Conservation (phyloP, 768 basidiomycete species). For the Auricularia cornea region DNA sequence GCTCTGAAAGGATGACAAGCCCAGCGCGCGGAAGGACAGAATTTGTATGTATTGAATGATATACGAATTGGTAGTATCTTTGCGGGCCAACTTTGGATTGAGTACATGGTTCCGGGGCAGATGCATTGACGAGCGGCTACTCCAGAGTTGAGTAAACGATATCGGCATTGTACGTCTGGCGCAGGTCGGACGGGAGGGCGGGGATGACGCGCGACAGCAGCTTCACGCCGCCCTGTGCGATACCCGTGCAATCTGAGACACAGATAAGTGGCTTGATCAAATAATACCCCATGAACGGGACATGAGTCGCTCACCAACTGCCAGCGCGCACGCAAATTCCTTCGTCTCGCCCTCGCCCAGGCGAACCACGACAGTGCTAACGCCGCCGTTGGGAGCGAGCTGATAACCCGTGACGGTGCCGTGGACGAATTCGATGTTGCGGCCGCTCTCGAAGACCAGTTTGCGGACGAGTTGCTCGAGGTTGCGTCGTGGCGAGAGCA, state of each 20-base stretch:
- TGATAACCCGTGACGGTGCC: slow-evolving; percentile 22
- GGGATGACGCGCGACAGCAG: slow-evolving; percentile 15
- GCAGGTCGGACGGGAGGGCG: slow-evolving; percentile 7
- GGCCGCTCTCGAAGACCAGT: slow-evolving; percentile 14
- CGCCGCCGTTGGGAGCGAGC: background rate
- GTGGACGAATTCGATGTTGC: slow-evolving; percentile 16
- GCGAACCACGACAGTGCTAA: slow-evolving; percentile 8
- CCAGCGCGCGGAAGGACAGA: too few relatives aligned
- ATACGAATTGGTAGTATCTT: too few relatives aligned
- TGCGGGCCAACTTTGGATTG: too few relatives aligned
- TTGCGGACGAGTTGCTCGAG: slow-evolving; percentile 25
- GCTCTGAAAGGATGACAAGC: too few relatives aligned
- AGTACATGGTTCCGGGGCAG: too few relatives aligned
- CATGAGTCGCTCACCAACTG: slow-evolving; percentile 14
- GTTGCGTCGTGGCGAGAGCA: slow-evolving; percentile 15
- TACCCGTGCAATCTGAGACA: slow-evolving; percentile 24
- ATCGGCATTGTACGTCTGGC: slow-evolving; percentile 18
- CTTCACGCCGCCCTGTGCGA: slow-evolving; percentile 17
- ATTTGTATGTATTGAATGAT: too few relatives aligned
- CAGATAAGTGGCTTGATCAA: background rate
- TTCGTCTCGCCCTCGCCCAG: slow-evolving; percentile 8
- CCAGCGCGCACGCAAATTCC: slow-evolving; percentile 12
- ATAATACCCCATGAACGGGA: background rate
- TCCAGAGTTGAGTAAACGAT: slow-evolving; percentile 15
- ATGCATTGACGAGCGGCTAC: too few relatives aligned